Evolutionary conservation across 805 yeast species (phyloP), one percentile per base, ranked within the genome.

Genomic region (Ogataea nitratoaversa): DNA sequence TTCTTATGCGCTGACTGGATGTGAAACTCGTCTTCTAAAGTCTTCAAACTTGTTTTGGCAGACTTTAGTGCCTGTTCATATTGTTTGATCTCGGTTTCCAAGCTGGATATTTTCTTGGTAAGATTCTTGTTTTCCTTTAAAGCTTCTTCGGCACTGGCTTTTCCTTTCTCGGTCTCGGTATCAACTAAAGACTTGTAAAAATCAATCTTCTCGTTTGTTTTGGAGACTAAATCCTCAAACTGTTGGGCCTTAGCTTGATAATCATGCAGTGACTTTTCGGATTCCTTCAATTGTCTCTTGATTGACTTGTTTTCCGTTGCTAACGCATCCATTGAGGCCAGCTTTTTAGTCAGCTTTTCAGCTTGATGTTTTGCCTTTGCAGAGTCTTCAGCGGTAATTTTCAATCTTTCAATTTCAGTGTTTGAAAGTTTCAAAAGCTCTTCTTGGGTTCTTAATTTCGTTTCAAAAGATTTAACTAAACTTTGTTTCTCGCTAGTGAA

Each of bases 361-460:
- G 19, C 11, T 7, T 34, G 24, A 8, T 32, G 32, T 2, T 37
- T 35, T 5, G 16, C 4, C 14, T 19, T 18, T 20, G 31, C 25
- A n/a, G 20, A 5, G 5, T 37, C 32, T 3, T 19, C 17, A 8
- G 18, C 8, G 13, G 27, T 30, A 3, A 17, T 27, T 12, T 52
- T 57, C 34, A 58, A 39, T 8, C 47, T 45, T 6, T 57, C 57
- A 25, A 53, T 54, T 36, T 62, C 67, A 4, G 60, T 50, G 6
- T 47, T 43, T 1, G 63, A 48, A 14, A 64, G 50, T 19, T 56
- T 56, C 28, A 58, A 47, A 3, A 66, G 54, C 19, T 64, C 67
- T 16, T 49, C 49, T 44, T 67, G 70, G 1, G 67, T 59, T 17
- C 59, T 52, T 16, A 67, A 31, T 44, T 67, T 65, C 32, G 60